Evolutionary conservation across 805 yeast genomes (phyloP).

Genomic region (Yueomyces sp.): DNA sequence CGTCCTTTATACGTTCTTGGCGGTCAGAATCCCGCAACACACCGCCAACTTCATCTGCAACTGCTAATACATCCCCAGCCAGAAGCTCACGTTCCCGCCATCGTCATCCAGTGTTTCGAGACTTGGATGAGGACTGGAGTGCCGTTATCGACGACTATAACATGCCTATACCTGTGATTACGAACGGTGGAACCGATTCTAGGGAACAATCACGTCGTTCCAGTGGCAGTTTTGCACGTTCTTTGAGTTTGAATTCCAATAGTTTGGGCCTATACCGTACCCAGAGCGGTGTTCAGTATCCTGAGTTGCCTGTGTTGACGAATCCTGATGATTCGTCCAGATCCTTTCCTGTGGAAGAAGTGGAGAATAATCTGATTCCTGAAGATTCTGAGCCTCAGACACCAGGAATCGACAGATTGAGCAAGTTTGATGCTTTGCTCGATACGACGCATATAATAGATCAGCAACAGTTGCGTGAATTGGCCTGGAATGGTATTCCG

Average conservation of each 20-base stretch:
- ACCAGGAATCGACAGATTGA: conserved; percentile 46
- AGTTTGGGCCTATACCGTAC: not conserved
- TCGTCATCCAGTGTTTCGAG: conserved; percentile 36
- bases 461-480: conserved; percentile 52
- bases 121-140: conserved; percentile 88
- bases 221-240: not conserved
- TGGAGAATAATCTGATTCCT: too few species aligned
- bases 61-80: not conserved
- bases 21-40: not conserved
- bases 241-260: not conserved
- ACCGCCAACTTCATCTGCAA: too few species aligned
- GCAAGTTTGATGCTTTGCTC: conserved; percentile 53
- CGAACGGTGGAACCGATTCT: conserved; percentile 10
- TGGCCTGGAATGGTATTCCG: conserved; percentile 94
- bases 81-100: conserved; percentile 11
- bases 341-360: not conserved
- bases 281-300: conserved; percentile 10
- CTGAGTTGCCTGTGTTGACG: conserved; percentile 17
- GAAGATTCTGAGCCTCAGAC: not conserved
- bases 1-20: conserved; percentile 1
- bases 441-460: conserved; percentile 43
- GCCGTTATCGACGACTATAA: conserved; percentile 45
- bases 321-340: not conserved
- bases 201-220: not conserved
- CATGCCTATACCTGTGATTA: conserved; percentile 21